Conservation (phyloP, 2,329 filamentous ascomycete species). For the Aspergillus fructus region DNA sequence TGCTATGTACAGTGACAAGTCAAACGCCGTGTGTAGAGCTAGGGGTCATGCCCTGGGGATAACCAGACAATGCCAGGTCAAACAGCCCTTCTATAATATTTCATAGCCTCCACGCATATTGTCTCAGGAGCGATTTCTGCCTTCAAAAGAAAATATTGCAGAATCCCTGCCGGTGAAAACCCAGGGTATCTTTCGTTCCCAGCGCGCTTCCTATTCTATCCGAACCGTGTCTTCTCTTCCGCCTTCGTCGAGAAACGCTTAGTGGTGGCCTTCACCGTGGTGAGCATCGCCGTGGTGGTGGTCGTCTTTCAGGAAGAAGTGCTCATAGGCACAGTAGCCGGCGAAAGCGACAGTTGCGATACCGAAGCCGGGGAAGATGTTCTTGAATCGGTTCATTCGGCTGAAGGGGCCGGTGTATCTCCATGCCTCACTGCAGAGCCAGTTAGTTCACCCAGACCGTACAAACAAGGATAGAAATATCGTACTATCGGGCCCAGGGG, state of each 20-base stretch:
- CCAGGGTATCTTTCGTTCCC: conserved; percentile 26
- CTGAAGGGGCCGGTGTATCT: conserved; percentile 87
- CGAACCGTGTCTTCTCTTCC: not conserved
- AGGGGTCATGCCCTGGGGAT: conserved; percentile 17
- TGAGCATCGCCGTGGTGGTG: conserved; percentile 59
- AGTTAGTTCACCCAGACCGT: conserved; percentile 16
- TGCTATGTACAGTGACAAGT: conserved; percentile 39
- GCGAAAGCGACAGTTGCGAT: conserved; percentile 90
- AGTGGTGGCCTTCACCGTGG: conserved; percentile 57
- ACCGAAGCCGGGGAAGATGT: conserved; percentile 83
- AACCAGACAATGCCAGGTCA: conserved; percentile 11
- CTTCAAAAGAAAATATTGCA: not conserved
- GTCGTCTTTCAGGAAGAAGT: conserved; percentile 75
- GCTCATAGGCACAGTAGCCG: conserved; percentile 85
- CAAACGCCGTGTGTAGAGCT: conserved; percentile 29
- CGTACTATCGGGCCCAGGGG: conserved; percentile 64
- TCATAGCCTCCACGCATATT: not conserved
- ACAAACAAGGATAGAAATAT: not conserved
- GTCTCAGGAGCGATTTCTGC: not conserved
- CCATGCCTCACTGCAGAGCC: conserved; percentile 76
- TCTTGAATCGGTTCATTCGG: conserved; percentile 84
- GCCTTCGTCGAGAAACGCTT: conserved; percentile 14
- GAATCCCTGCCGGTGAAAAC: conserved; percentile 10
- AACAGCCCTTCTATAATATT: conserved; percentile 14
- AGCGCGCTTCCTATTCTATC: conserved; percentile 14